Conservation (phyloP, 2,329 filamentous ascomycete genomes). For the Bipolaris sorokiniana region DNA sequence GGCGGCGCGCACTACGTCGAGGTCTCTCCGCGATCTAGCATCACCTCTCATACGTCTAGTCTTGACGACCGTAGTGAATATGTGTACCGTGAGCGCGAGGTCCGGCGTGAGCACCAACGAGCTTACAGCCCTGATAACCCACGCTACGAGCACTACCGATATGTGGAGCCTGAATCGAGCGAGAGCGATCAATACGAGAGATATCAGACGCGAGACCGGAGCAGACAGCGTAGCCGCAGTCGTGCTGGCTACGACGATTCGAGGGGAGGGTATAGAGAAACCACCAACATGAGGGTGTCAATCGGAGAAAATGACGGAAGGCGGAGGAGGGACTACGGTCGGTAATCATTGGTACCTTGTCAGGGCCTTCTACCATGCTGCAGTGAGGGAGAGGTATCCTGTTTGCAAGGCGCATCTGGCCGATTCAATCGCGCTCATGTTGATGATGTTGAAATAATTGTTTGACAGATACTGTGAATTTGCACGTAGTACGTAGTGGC, state of each 20-base stretch:
- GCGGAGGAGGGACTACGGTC: slow-evolving; percentile 1
- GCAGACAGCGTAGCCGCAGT: slow-evolving; percentile 39
- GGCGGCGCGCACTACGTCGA: slow-evolving; percentile 52
- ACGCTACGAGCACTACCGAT: slow-evolving; percentile 55
- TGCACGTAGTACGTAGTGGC: not conserved
- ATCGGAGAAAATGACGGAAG: not conserved
- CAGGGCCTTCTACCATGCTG: not conserved
- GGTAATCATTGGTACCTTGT: not conserved
- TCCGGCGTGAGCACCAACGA: slow-evolving; percentile 50
- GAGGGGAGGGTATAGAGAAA: slow-evolving; percentile 37
- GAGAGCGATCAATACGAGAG: slow-evolving; percentile 39
- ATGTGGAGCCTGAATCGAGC: slow-evolving; percentile 51
- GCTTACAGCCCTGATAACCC: slow-evolving; percentile 44
- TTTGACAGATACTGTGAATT: not conserved
- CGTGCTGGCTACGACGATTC: slow-evolving; percentile 39
- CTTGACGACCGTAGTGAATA: slow-evolving; percentile 46
- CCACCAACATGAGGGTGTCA: slow-evolving; percentile 40
- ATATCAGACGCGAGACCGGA: slow-evolving; percentile 32
- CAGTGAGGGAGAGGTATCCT: not conserved
- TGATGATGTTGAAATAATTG: not conserved
- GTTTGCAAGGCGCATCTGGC: not conserved
- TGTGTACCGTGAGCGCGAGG: slow-evolving; percentile 54
- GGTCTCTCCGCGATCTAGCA: slow-evolving; percentile 49
- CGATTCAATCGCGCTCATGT: not conserved
- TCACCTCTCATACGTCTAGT: slow-evolving; percentile 39